Base-by-base conservation (phyloP, 768 basidiomycete genomes). In the Collybiopsis luxurians region DNA sequence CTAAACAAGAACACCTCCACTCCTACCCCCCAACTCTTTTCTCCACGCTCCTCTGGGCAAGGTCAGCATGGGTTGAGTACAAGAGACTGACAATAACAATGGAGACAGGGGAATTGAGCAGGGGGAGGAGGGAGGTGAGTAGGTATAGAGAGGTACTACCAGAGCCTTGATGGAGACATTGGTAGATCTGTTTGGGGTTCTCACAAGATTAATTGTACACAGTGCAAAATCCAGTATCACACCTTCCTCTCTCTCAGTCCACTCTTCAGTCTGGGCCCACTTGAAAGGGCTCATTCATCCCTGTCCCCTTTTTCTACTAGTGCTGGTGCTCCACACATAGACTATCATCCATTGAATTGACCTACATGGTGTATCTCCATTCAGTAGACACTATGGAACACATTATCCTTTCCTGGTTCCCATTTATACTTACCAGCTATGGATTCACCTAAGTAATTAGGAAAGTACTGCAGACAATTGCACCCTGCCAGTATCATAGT, bases 351-450 rank as follows among this genome's bases (percentile, higher is more conserved):
- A 82, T 87, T 71, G 75, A 80, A 53, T 75, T 74, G 52, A 80
- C 82, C 6, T 91, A 90, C 66, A 66, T 76, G 23, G 76, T 80
- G 60, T 98, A 93, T 67, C 82, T 96, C 28, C 86, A 90, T 42
- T 80, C 90, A 17, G 87, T 88, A 2, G 84, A 87, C 31, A 96
- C 95, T 1, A 90, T 89, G 62, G 96, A 99, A 67, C 96, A 99
- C 61, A 75, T 98, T 52, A 74, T 98, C n/a, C 82, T 98, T 10
- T 81, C 92, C 0, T 96, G n/a, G n/a, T n/a, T n/a, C n/a, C n/a
- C n/a, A n/a, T n/a, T n/a, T n/a, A n/a, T n/a, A n/a, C n/a, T n/a
- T n/a, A n/a, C n/a, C n/a, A n/a, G n/a, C n/a, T n/a, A n/a, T n/a
- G n/a, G n/a, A n/a, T n/a, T n/a, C n/a, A n/a, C n/a, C n/a, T n/a